Percentiles rank a stretch among this genome's conserved stretches.
These are phyloP conservation scores for Phascolomyces articulosus DNA, from an alignment of 371 early-diverging fungal genomes.

Conservation along the genomic window DNA sequence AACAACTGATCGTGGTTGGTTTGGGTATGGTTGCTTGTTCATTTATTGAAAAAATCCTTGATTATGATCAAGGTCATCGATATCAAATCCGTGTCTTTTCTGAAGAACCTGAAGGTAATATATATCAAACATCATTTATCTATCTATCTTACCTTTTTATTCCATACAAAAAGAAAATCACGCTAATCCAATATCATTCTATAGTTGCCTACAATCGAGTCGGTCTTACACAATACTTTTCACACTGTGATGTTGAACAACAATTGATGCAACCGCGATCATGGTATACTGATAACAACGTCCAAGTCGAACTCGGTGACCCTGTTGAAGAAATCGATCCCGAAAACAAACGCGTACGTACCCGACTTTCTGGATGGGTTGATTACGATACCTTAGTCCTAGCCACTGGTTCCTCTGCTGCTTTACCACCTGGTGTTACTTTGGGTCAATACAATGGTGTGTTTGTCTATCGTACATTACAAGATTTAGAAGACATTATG, in stretches of 20 bases:
- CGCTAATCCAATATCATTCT: background rate
- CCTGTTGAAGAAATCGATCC: slow-evolving; percentile 48
- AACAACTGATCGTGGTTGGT: slow-evolving; percentile 57
- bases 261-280: slow-evolving; percentile 46
- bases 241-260: slow-evolving; percentile 51
- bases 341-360: slow-evolving; percentile 32
- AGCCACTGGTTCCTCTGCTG: slow-evolving; percentile 65
- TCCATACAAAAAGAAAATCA: background rate
- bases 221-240: slow-evolving; percentile 67
- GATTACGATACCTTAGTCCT: slow-evolving; percentile 61
- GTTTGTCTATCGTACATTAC: slow-evolving; percentile 69
- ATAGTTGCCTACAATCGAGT: slow-evolving; percentile 64
- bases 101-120: slow-evolving; percentile 57
- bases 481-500: slow-evolving; percentile 60
- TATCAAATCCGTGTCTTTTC: slow-evolving; percentile 57
- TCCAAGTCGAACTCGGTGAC: slow-evolving; percentile 45
- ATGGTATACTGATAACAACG: slow-evolving; percentile 59
- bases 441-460: slow-evolving; percentile 48
- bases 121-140: background rate
- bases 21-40: slow-evolving; percentile 73
- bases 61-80: slow-evolving; percentile 40
- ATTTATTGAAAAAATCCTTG: slow-evolving; percentile 63
- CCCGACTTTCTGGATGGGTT: slow-evolving; percentile 25
- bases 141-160: background rate
- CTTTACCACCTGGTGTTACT: slow-evolving; percentile 54